Evolutionary conservation across 2,329 filamentous ascomycete species (phyloP), one percentile per base, ranked within the genome.

Genomic region (Fusarium piperis): DNA sequence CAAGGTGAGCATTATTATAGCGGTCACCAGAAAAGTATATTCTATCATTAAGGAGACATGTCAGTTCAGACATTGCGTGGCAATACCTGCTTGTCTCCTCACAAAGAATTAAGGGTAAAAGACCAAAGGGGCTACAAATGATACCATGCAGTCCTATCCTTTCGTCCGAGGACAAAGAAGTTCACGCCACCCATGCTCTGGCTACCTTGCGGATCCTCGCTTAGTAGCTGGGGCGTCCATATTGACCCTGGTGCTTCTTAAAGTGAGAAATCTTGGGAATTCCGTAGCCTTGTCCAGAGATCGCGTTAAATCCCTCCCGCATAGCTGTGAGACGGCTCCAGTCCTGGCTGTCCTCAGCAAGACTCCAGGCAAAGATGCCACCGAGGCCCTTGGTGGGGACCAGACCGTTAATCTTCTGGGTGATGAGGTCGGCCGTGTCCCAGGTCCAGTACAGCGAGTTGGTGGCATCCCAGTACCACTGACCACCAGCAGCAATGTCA

Each of bases 391-490:
- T 80, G 18, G 78, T 76, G 23, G 76, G 71, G 12, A 60, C 59
- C 23, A 88, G 79, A 46, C 87, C 84, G 2, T 82, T 74, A 1
- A 88, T 85, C 78, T 89, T 89, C 48, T 78, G 65, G 1, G 74
- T 36, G 28, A 89, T 85, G 2, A 85, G 78, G n/a, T 82, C 80
- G 0, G 84, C 78, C 1, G 84, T 88, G 59, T 89, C 88, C 85
- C 85, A 89, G 2, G 85, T 85, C 87, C 87, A 89, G 79, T 86
- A 89, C 36, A 87, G 73, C 6, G 79, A 76, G 23, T 81, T 81
- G 3, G 75, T 68, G 0, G 78, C 33, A 67, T 90, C 86, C 82
- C 84, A 87, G 78, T 82, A 90, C 82, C 87, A 89, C 77, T 87
- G 86, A 3, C 85, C 88, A 0, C 87, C 85, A 66, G 87, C 83